These are phyloP conservation scores for Aspergillus udagawae DNA, from an alignment of 2,329 filamentous ascomycete species.

Conservation along the genomic window DNA sequence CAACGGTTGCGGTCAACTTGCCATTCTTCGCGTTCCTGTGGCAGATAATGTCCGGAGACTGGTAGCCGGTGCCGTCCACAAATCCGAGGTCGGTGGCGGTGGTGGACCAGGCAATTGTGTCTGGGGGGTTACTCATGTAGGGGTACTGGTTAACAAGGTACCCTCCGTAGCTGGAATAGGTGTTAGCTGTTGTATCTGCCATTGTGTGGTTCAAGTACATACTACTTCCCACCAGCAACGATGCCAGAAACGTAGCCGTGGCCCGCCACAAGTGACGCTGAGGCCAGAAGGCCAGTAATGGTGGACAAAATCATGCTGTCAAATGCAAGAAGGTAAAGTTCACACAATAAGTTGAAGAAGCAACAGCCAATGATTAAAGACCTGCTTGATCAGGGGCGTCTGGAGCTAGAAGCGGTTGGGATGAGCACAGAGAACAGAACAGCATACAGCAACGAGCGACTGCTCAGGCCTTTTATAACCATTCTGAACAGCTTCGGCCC, in stretches of 20 bases:
- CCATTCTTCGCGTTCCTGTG: conserved; percentile 54
- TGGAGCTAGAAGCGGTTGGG: not conserved
- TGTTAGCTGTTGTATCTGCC: conserved; percentile 16
- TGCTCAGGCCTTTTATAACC: conserved; percentile 11
- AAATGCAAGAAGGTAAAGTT: not conserved
- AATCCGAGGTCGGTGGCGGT: conserved; percentile 53
- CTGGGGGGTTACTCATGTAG: conserved; percentile 33
- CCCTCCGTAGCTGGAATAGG: conserved; percentile 34
- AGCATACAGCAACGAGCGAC: not conserved
- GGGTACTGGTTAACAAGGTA: conserved; percentile 34
- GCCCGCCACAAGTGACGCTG: conserved; percentile 28
- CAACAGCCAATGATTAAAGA: conserved; percentile 8
- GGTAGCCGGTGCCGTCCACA: conserved; percentile 46
- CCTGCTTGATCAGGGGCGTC: conserved; percentile 12
- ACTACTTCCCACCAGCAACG: conserved; percentile 26
- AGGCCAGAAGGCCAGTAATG: conserved; percentile 22
- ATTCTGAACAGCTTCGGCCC: not conserved
- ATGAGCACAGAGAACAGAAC: not conserved
- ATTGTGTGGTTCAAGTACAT: conserved; percentile 1
- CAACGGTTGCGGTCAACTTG: conserved; percentile 48
- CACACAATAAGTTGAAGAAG: conserved; percentile 7
- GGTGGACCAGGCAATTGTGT: conserved; percentile 53
- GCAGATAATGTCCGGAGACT: conserved; percentile 54
- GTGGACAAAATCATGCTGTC: conserved; percentile 24
- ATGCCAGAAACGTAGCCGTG: conserved; percentile 34